Percentiles rank a stretch among this genome's conserved stretches.
Evolutionary conservation across 768 basidiomycete genomes (phyloP).

Genomic region (Terana coerulea): DNA sequence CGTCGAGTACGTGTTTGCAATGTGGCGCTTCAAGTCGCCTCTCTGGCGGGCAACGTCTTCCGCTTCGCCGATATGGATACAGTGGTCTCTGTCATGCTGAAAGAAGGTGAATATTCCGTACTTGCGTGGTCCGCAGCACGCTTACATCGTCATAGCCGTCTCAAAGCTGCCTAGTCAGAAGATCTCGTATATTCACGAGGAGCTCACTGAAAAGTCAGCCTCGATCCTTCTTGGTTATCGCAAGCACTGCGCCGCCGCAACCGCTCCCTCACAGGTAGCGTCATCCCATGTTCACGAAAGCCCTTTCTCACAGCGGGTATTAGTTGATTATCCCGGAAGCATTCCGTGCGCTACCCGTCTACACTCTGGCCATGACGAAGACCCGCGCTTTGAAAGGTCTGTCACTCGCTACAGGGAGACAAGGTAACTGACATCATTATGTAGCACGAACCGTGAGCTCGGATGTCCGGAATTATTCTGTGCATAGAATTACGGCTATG

Average conservation of each 20-base stretch:
- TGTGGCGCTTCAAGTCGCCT: conserved; percentile 74
- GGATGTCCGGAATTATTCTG: conserved; percentile 89
- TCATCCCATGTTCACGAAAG: neutral
- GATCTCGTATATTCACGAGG: conserved; percentile 76
- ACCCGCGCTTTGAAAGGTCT: conserved; percentile 90
- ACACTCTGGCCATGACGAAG: conserved; percentile 78
- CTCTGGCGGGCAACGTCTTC: conserved; percentile 89
- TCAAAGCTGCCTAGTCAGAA: conserved; percentile 53
- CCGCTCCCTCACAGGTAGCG: conserved; percentile 72
- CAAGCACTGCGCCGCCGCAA: conserved; percentile 79
- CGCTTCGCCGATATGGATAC: conserved; percentile 89
- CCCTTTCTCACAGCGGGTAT: conserved; percentile 4
- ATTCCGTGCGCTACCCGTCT: conserved; percentile 82
- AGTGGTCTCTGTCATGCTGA: conserved; percentile 65
- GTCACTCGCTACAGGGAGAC: conserved; percentile 10
- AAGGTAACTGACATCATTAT: neutral
- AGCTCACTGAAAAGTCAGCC: conserved; percentile 80
- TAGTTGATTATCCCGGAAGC: conserved; percentile 95
- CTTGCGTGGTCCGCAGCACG: neutral
- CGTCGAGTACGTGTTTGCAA: conserved; percentile 85
- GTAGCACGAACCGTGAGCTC: conserved; percentile 83
- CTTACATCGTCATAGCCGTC: conserved; percentile 52
- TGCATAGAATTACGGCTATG: conserved; percentile 71
- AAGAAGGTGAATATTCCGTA: conserved; percentile 52
- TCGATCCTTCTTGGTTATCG: conserved; percentile 83